These are phyloP conservation scores for Geranium rotundifolium DNA, from an alignment of 345 rosid species.

Conservation along the genomic window DNA sequence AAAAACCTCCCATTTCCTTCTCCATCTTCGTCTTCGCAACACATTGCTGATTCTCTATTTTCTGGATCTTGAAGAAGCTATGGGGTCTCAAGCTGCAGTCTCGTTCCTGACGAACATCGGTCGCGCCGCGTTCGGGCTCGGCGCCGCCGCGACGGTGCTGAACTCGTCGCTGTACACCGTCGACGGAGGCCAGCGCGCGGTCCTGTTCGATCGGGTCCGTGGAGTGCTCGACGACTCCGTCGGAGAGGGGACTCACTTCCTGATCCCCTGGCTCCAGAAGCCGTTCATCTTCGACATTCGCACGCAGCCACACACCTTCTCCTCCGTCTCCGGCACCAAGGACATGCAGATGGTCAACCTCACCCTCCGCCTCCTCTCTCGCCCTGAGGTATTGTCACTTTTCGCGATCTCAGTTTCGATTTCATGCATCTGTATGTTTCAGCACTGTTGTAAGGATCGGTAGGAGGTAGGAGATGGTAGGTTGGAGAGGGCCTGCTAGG, in stretches of 20 bases:
- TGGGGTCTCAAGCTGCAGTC: constrained; percentile 61
- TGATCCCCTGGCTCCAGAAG: constrained; percentile 83
- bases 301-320: constrained; percentile 88
- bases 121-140: constrained; percentile 71
- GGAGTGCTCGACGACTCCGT: constrained; percentile 74
- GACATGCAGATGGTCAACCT: constrained; percentile 99
- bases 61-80: too few species aligned
- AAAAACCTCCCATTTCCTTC: too few species aligned
- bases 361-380: constrained; percentile 93
- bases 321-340: constrained; percentile 88
- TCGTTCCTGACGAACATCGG: constrained; percentile 60
- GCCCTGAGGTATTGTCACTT: constrained; percentile 53
- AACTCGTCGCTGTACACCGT: constrained; percentile 81
- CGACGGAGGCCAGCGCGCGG: constrained; percentile 96
- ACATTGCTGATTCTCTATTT: too few species aligned
- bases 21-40: too few species aligned
- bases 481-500: too few species aligned
- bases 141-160: constrained; percentile 49
- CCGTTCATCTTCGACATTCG: constrained; percentile 81
- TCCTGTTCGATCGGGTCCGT: constrained; percentile 79
- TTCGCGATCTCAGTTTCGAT: too few species aligned
- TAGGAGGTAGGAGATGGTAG: too few species aligned
- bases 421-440: too few species aligned
- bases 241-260: constrained; percentile 90
- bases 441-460: too few species aligned